A percentile compares a stretch with the other conserved stretches of the same genome.
phyloP scores from a whole-genome alignment of 2,329 filamentous ascomycete genomes.

The Nemania sp. region DNA sequence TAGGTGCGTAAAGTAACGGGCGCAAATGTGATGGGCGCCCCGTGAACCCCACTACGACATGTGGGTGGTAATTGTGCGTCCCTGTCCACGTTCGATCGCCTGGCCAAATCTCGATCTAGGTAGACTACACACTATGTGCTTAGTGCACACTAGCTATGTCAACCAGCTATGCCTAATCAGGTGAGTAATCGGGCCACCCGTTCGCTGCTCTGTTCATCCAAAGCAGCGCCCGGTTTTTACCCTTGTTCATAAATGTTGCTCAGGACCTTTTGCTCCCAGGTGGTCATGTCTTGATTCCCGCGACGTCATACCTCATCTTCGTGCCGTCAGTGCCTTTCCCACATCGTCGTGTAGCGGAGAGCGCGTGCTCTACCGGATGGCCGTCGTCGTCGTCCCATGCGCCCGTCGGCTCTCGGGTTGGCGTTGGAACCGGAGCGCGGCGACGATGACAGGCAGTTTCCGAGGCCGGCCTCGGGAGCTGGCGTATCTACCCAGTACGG shows the following conservation, averaged over 20 bases:
- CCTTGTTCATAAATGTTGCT: conserved; percentile 7
- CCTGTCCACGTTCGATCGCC: conserved; percentile 27
- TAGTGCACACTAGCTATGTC: background rate
- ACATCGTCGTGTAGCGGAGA: too few relatives aligned
- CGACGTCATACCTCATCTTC: conserved; percentile 33
- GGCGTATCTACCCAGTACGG: too few relatives aligned
- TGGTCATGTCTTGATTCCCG: background rate
- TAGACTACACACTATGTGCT: background rate
- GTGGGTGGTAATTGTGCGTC: conserved; percentile 7
- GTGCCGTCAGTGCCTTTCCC: background rate
- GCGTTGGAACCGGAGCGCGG: too few relatives aligned
- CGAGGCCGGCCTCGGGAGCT: too few relatives aligned
- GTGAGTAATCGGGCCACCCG: conserved; percentile 4
- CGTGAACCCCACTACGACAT: background rate
- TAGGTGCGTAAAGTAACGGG: background rate
- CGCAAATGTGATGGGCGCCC: background rate
- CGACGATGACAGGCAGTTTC: too few relatives aligned
- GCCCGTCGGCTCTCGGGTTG: too few relatives aligned
- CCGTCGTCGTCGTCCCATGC: too few relatives aligned
- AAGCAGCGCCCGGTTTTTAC: conserved; percentile 10
- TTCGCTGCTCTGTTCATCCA: conserved; percentile 18
- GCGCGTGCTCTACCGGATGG: too few relatives aligned
- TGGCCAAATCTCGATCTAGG: conserved; percentile 33
- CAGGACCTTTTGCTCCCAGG: conserved; percentile 25
- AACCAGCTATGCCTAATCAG: conserved; percentile 1